Evolutionary conservation across 371 early-diverging fungal species (phyloP).

Genomic region (Syncephalastrum monosporum): DNA sequence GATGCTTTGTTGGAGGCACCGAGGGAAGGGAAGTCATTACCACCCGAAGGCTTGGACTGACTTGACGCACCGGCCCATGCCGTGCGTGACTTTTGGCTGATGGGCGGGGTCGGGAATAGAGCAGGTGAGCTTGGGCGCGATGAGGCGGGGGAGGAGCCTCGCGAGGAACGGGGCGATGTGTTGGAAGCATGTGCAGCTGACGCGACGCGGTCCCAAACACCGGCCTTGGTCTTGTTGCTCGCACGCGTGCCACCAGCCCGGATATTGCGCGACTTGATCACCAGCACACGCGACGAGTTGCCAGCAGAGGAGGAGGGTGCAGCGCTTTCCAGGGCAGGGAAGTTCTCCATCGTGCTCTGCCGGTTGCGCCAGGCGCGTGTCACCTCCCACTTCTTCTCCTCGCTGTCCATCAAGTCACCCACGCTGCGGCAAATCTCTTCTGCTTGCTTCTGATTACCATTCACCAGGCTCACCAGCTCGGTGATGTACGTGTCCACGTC

Average conservation of each 20-base stretch:
- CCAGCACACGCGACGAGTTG: slow-evolving; percentile 42
- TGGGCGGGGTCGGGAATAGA: slow-evolving; percentile 11
- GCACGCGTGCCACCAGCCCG: slow-evolving; percentile 33
- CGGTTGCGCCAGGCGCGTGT: slow-evolving; percentile 72
- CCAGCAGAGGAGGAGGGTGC: slow-evolving; percentile 24
- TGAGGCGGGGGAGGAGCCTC: slow-evolving; percentile 35
- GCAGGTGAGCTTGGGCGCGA: slow-evolving; percentile 45
- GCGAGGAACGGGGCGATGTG: slow-evolving; percentile 25
- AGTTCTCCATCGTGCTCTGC: slow-evolving; percentile 46
- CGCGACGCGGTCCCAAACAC: slow-evolving; percentile 49
- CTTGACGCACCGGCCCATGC: slow-evolving; percentile 22
- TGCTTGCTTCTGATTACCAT: slow-evolving; percentile 39
- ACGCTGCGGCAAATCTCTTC: slow-evolving; percentile 54
- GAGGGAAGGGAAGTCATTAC: slow-evolving; percentile 22
- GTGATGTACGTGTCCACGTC: slow-evolving; percentile 59
- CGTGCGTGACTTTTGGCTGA: slow-evolving; percentile 14
- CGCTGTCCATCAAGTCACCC: slow-evolving; percentile 53
- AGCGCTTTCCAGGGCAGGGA: slow-evolving; percentile 26
- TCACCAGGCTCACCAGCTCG: slow-evolving; percentile 50
- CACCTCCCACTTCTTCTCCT: slow-evolving; percentile 62
- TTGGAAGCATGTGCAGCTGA: slow-evolving; percentile 33
- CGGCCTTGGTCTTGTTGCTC: slow-evolving; percentile 35
- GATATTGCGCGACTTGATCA: slow-evolving; percentile 52
- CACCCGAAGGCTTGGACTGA: background rate
- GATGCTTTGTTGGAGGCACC: slow-evolving; percentile 13